Base-by-base conservation (phyloP, 208 protist species). In the Phytomonas francai region DNA sequence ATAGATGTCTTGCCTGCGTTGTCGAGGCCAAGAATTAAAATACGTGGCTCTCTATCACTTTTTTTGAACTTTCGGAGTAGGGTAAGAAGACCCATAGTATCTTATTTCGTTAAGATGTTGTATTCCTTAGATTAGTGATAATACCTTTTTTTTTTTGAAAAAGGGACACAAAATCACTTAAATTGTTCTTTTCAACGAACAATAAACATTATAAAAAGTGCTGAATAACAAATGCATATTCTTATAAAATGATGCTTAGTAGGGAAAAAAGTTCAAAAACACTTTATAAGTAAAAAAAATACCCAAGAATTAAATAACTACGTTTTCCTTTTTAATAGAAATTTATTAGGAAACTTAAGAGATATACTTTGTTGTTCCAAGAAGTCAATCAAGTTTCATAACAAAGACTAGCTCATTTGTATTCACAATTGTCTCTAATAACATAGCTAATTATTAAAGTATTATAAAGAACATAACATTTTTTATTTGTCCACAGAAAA, bases 1-100 rank as follows among this genome's bases (percentile, higher is more conserved):
- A 98, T 98, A 8, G 98, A 99, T 0, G 98, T 99, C 79, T 99
- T 99, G 6, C 97, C 97, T 19, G 99, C 99, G 73, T 99, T 99
- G 78, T 99, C 98, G 22, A 99, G 88, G 0, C 97, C 98, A 28
- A 99, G 76, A 78, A 99, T 94, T 5, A 99, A 78, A 63, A 99
- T 90, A 9, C 96, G 89, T 36, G 97, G 86, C 78, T 98, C 93
- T 39, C 93, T 94, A 49, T 98, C 93, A 63, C 81, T 94, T 78
- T 94, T 81, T 79, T 97, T 97, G 72, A 98, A 71, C 72, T 94
- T 97, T 42, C 92, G 80, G 22, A 98, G 78, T 28, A 98, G 76
- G 9, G 87, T 91, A 45, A 98, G 90, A 60, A 99, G 91, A 56
- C 97, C 97, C 97, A 99, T 99, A 54, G 6, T 28, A 25, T 64